Percentiles rank a stretch among this genome's conserved stretches.
Conservation (phyloP, 2,329 filamentous ascomycete genomes). For the Nothomitra cinnamomea region DNA sequence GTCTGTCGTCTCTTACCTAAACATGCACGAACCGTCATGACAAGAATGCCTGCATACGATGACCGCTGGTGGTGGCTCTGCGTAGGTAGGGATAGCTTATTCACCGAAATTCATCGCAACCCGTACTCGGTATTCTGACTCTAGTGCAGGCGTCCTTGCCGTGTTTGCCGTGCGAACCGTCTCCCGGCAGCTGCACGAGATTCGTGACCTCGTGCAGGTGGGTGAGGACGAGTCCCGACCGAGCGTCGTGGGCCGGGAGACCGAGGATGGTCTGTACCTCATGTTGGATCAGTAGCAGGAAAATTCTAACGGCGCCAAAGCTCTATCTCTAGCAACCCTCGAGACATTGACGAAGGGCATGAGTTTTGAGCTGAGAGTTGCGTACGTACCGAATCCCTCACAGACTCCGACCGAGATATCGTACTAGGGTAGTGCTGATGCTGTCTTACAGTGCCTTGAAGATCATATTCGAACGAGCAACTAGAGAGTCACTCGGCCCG, state of each 20-base stretch:
- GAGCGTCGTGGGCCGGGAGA: conserved; percentile 58
- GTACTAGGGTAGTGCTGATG: conserved; percentile 5
- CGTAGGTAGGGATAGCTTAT: conserved; percentile 18
- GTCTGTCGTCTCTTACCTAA: conserved; percentile 9
- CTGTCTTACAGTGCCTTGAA: conserved; percentile 22
- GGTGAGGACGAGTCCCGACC: conserved; percentile 46
- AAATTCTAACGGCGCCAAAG: conserved; percentile 13
- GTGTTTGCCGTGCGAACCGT: conserved; percentile 41
- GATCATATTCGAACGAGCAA: conserved; percentile 28
- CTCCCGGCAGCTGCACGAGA: conserved; percentile 38
- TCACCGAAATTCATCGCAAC: neutral
- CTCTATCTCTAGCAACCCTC: conserved; percentile 47
- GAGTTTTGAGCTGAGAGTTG: conserved; percentile 55
- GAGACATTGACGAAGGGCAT: conserved; percentile 51
- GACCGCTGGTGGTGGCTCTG: conserved; percentile 31
- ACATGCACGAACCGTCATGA: conserved; percentile 16
- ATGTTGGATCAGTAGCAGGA: neutral
- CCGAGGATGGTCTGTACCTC: conserved; percentile 39
- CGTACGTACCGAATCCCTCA: conserved; percentile 42
- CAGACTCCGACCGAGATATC: conserved; percentile 22
- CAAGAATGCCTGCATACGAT: conserved; percentile 11
- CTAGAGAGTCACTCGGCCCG: conserved; percentile 22
- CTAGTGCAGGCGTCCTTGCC: conserved; percentile 33
- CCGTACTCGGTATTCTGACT: conserved; percentile 16
- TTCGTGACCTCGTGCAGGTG: conserved; percentile 49